These are phyloP conservation scores for Termitomyces sp. DNA, from an alignment of 768 basidiomycete species.

Conservation along the genomic window DNA sequence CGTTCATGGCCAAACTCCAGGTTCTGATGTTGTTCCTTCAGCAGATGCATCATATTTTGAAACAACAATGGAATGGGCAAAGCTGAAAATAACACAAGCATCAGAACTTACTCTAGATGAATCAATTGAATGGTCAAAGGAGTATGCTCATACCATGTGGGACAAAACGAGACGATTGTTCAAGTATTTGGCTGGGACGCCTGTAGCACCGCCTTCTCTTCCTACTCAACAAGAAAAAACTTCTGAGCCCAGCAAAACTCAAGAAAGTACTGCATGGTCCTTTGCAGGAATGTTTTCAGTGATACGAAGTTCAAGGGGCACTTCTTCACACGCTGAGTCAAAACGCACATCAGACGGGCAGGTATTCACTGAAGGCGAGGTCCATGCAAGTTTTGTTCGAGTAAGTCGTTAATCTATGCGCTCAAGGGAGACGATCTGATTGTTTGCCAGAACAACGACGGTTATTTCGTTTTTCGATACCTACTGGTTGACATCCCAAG, in stretches of 20 bases:
- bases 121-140: constrained; percentile 41
- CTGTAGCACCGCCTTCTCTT: constrained; percentile 33
- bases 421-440: neutral
- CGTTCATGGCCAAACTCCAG: constrained; percentile 56
- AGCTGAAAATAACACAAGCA: constrained; percentile 33
- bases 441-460: constrained; percentile 58
- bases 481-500: constrained; percentile 78
- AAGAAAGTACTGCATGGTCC: constrained; percentile 43
- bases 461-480: constrained; percentile 76
- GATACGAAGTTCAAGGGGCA: constrained; percentile 38
- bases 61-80: constrained; percentile 37
- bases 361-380: constrained; percentile 70
- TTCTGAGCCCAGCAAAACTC: constrained; percentile 22
- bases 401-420: constrained; percentile 36
- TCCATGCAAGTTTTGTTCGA: constrained; percentile 74
- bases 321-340: constrained; percentile 20
- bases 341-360: constrained; percentile 32
- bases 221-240: constrained; percentile 27
- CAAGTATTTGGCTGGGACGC: constrained; percentile 70
- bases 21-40: constrained; percentile 25
- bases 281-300: constrained; percentile 70
- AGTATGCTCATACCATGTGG: constrained; percentile 33
- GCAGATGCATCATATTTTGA: constrained; percentile 42
- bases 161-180: constrained; percentile 57
- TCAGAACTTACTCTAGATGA: constrained; percentile 58